Conservation (phyloP, 192 early-diverging fungal species). For the Linnemannia exigua region DNA sequence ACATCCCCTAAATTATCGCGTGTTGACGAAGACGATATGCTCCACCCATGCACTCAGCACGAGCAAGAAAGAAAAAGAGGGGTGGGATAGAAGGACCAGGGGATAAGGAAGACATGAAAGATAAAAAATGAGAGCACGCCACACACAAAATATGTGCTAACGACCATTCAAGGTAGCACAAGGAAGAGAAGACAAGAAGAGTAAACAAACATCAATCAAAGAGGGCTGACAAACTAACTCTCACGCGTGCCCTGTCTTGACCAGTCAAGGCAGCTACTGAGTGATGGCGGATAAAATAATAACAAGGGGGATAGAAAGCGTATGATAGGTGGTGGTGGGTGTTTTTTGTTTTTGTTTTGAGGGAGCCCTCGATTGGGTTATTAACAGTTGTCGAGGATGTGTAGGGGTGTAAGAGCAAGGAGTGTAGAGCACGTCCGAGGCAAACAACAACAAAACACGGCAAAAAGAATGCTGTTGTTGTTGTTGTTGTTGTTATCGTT, state of each 20-base stretch:
- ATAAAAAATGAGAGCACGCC: slow-evolving; percentile 6
- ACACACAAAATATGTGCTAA: background rate
- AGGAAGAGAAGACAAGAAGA: background rate
- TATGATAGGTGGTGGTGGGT: background rate
- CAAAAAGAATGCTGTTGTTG: background rate
- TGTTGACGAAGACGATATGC: background rate
- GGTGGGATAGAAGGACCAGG: background rate
- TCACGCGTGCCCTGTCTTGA: background rate
- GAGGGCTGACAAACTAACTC: background rate
- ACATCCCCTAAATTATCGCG: background rate
- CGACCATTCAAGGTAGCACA: background rate
- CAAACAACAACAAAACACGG: background rate
- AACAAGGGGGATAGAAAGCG: background rate
- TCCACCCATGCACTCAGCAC: background rate
- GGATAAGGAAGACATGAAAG: background rate
- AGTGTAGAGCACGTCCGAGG: background rate
- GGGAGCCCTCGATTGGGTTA: background rate
- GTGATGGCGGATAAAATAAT: background rate
- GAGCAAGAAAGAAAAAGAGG: background rate
- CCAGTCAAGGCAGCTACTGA: background rate
- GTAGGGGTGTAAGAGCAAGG: background rate
- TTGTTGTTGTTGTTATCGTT: background rate
- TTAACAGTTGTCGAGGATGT: background rate
- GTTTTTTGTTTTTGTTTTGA: background rate
- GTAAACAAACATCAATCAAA: too few species aligned